Base-by-base conservation (phyloP, 164 flowering plant species). In the Annona squamosa region DNA sequence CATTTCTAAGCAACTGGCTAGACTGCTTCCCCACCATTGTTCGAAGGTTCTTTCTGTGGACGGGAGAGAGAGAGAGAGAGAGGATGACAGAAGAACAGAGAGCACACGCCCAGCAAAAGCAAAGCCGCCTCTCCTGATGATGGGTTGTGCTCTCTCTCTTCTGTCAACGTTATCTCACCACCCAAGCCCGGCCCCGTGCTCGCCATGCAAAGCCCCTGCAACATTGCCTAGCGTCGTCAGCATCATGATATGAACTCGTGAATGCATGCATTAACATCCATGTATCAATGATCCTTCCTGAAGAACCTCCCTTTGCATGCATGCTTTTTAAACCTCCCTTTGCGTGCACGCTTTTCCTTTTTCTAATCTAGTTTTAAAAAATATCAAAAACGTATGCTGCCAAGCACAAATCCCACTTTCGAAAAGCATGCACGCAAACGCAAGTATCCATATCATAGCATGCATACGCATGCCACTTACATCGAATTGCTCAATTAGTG, bases 111-210 rank as follows among this genome's bases (percentile, higher is more conserved):
- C 82, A 81, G 68, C 83, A 86, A 70, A 72, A 79, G 72, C 76
- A 72, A 86, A 88, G 79, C 66, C 76, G 74, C 84, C 84, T 82
- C 82, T 45, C 76, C 87, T 66, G 18, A 77, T 83, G 80, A 9
- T 71, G 84, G 91, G 75, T 79, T 86, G 89, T 88, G 87, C 91
- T 86, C 91, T 75, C 87, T 86, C 86, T 88, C 91, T 88, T 88
- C 88, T 88, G 89, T 86, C 91, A 88, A 83, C 90, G 79, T 68
- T 48, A 18, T 18, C 57, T 44, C 52, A 17, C 48, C 52, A n/a
- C 44, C 17, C 57, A 52, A 57, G 63, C 46, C 72, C 68, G 57
- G 61, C 44, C 44, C 37, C 37, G 13, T 37, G 3, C n/a, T 2
- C 3, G 9, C 42, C 45, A 71, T 72, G 70, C 12, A 46, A 59